Conservation (phyloP, 225 moss, liverwort and hornwort genomes). For the Pseudisothecium myosuroides region DNA sequence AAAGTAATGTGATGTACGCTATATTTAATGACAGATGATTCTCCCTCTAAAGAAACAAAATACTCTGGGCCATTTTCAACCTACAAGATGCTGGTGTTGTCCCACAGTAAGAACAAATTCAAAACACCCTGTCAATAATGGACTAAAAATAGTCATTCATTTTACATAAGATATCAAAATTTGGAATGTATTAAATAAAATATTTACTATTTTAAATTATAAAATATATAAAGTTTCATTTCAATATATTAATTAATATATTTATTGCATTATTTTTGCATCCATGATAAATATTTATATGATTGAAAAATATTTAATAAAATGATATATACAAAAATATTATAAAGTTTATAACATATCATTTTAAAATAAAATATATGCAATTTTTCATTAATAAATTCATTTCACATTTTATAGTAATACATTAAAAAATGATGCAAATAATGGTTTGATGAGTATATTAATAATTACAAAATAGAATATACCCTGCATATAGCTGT, state of each 20-base stretch:
- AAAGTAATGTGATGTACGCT: slow-evolving; percentile 24
- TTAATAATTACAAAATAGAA: accelerated
- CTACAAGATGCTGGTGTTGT: slow-evolving; percentile 41
- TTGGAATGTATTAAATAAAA: neutral
- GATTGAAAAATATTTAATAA: neutral
- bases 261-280: no score
- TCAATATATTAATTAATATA: no score
- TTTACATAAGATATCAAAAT: neutral
- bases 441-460: neutral
- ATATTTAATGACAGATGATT: slow-evolving; percentile 61
- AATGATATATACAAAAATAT: neutral
- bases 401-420: neutral
- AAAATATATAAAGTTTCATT: neutral
- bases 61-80: slow-evolving; percentile 78
- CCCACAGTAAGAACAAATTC: neutral
- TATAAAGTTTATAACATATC: neutral
- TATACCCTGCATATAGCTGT: neutral
- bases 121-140: neutral
- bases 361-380: neutral
- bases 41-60: slow-evolving; percentile 42
- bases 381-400: neutral
- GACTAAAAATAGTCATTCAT: neutral
- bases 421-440: neutral
- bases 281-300: neutral
- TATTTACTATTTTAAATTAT: no score